Evolutionary conservation across 1,284 basidiomycete species (phyloP), one percentile per base, ranked within the genome.

Genomic region (Athelia psychrophila): DNA sequence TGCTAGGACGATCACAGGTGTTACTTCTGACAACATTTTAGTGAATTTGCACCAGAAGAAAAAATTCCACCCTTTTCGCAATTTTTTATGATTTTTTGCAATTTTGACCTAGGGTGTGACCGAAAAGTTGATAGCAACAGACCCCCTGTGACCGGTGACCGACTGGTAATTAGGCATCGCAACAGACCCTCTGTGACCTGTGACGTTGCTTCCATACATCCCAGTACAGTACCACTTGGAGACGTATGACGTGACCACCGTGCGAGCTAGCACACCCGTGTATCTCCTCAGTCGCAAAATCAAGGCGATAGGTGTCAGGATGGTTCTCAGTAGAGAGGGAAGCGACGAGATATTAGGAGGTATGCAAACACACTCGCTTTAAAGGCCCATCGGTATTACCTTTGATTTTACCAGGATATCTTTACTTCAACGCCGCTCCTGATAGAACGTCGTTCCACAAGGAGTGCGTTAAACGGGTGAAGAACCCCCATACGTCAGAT

Each of bases 251-350:
- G 97, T 99, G 51, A 99, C 97, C 33, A 99, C 97, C 16, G 94
- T 98, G 50, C 90, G 97, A 53, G 97, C 97, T 3, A 95, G 92
- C 62, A 98, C 96, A 5, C 96, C 97, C 16, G 96, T 96, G 94
- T 96, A 96, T 69, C 84, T 99, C 32, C 84, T 99, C n/a, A n/a
- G n/a, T 54, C 84, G 97, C 52, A 99, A 99, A 78, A 97, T 99
- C 79, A 99, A 99, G 76, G 96, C 97, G 2, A 99, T 95, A 90
- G 97, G 97, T 58, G 97, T 99, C 58, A 99, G 99, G 78, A 99
- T 99, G 97, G 97, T 99, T 3, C 80, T 99, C 36, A 94, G 91
- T 57, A 97, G 97, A 32, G 97, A 99, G 72, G 97, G 97, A 27
- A 95, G 92, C 54, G 97, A 99, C 64, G 97, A 99, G 73, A 95